phyloP scores from a whole-genome alignment of 2,329 filamentous ascomycete genomes.

The Pseudocercospora crystallina region DNA sequence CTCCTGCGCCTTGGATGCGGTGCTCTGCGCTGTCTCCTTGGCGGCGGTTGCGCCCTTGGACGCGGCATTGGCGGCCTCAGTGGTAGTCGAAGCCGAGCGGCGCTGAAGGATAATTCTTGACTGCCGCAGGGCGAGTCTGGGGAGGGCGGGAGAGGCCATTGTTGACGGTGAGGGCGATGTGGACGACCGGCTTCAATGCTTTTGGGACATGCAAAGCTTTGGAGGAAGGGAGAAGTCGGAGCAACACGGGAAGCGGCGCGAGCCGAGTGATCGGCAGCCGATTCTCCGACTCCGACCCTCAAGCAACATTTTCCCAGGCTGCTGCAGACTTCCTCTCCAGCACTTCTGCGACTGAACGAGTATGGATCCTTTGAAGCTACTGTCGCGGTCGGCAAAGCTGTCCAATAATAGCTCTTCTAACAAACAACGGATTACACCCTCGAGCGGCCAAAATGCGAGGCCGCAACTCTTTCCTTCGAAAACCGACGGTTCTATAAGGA shows the following conservation, averaged over 20 bases:
- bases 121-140: constrained; percentile 47
- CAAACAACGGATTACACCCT: constrained; percentile 55
- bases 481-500: constrained; percentile 24
- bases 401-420: constrained; percentile 40
- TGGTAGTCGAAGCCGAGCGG: constrained; percentile 51
- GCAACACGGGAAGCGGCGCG: not conserved
- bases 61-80: constrained; percentile 47
- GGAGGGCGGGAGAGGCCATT: constrained; percentile 51
- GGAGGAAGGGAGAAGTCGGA: constrained; percentile 5
- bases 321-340: too few relatives aligned
- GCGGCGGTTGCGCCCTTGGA: constrained; percentile 37
- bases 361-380: constrained; percentile 73
- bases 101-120: constrained; percentile 44
- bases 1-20: constrained; percentile 66
- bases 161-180: constrained; percentile 13
- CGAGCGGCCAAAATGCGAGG: constrained; percentile 62
- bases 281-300: not conserved
- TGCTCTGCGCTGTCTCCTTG: constrained; percentile 46
- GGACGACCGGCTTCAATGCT: constrained; percentile 18
- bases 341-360: not conserved
- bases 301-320: not conserved
- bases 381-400: constrained; percentile 68
- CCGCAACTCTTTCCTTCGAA: constrained; percentile 62
- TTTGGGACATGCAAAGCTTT: constrained; percentile 1
- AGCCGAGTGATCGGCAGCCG: not conserved